Percentiles rank a stretch among this genome's conserved stretches.
These are phyloP conservation scores for Dalechampia spathulata DNA, from an alignment of 441 rosid genomes.

Conservation along the genomic window DNA sequence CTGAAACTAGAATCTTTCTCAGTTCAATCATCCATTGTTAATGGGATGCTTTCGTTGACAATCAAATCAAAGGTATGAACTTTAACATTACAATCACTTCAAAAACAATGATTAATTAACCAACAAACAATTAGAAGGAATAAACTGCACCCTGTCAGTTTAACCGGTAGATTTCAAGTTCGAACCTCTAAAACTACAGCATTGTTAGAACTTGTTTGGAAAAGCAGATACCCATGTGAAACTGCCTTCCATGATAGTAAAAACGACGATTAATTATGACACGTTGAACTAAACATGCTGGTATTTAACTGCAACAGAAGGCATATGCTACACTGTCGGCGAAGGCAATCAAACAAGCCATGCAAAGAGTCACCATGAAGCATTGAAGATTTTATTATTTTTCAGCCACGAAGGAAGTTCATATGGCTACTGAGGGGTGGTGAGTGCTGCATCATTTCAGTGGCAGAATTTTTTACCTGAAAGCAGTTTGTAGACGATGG, in stretches of 20 bases:
- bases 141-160: too few relatives aligned
- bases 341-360: conserved; percentile 44
- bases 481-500: conserved; percentile 11
- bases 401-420: not conserved
- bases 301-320: conserved; percentile 41
- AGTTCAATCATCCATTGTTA: conserved; percentile 48
- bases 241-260: too few relatives aligned
- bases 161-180: too few relatives aligned
- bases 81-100: too few relatives aligned
- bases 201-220: too few relatives aligned
- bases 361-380: conserved; percentile 49
- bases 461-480: conserved; percentile 12
- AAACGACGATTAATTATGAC: too few relatives aligned
- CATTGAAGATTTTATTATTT: conserved; percentile 28
- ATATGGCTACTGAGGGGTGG: not conserved
- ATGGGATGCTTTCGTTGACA: conserved; percentile 45
- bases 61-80: conserved; percentile 56
- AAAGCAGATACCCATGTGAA: conserved; percentile 34
- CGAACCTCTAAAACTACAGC: too few relatives aligned
- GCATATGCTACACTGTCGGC: conserved; percentile 37
- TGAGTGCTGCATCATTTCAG: conserved; percentile 10
- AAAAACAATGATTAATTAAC: too few relatives aligned
- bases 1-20: conserved; percentile 63
- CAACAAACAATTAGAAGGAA: too few relatives aligned
- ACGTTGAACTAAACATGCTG: not conserved